These are phyloP conservation scores for Colletotrichum lentis DNA, from an alignment of 2,329 filamentous ascomycete genomes.

Conservation along the genomic window DNA sequence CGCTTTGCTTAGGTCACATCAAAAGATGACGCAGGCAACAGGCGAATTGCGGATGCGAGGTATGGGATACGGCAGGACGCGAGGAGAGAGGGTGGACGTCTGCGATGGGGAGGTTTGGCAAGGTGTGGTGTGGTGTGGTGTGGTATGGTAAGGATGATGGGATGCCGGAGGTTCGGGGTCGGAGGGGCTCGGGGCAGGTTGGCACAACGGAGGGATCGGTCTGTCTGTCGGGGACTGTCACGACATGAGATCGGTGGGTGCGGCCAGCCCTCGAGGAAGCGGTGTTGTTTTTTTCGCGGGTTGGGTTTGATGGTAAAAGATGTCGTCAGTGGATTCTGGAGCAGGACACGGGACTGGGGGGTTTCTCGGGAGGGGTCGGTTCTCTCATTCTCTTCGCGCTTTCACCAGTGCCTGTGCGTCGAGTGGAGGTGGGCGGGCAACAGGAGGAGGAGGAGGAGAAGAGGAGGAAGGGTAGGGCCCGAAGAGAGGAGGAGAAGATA, in stretches of 20 bases:
- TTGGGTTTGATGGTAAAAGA: constrained; percentile 33
- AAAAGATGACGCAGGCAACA: neutral
- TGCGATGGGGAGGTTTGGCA: constrained; percentile 6
- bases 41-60: neutral
- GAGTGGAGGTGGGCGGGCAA: constrained; percentile 7
- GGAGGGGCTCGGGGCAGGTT: constrained; percentile 30
- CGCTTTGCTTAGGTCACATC: constrained; percentile 2
- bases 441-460: neutral
- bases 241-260: constrained; percentile 37
- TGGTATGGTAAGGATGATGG: neutral
- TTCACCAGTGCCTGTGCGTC: constrained; percentile 4
- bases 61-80: constrained; percentile 10
- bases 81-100: neutral
- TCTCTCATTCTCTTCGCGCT: constrained; percentile 14
- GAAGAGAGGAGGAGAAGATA: neutral
- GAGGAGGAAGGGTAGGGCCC: neutral
- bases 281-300: constrained; percentile 34
- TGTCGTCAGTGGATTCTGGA: constrained; percentile 37
- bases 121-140: neutral
- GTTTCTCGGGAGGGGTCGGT: constrained; percentile 34
- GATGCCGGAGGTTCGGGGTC: constrained; percentile 28
- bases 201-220: constrained; percentile 32
- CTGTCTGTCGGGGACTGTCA: constrained; percentile 36
- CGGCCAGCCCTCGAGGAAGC: constrained; percentile 34
- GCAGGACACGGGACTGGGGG: constrained; percentile 26